Conservation (phyloP, 805 yeast genomes). For the Vanderwaltozyma tropicalis region DNA sequence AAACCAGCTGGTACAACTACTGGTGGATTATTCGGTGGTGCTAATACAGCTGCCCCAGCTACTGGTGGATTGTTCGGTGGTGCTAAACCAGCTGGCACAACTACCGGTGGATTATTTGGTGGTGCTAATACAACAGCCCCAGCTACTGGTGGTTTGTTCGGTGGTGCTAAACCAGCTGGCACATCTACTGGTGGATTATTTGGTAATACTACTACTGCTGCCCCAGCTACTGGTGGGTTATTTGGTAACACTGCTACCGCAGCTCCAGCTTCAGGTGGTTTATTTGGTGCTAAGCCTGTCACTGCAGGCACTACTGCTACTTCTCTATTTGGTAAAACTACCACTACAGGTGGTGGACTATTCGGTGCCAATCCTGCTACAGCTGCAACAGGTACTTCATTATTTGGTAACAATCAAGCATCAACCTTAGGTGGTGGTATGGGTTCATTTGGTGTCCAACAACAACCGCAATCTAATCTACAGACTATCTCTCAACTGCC, state of each 20-base stretch:
- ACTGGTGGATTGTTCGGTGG: conserved; percentile 19
- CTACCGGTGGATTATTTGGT: conserved; percentile 6
- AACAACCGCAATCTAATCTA: conserved; percentile 30
- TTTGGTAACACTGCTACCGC: conserved; percentile 6
- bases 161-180: conserved; percentile 9
- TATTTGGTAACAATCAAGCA: conserved; percentile 16
- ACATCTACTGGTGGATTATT: conserved; percentile 14
- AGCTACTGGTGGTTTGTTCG: conserved; percentile 18
- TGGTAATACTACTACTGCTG: conserved; percentile 2
- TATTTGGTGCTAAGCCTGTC: conserved; percentile 13
- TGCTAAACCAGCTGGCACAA: conserved; percentile 15
- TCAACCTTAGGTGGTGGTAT: conserved; percentile 6
- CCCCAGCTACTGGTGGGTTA: conserved; percentile 33
- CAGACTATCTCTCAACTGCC: conserved; percentile 36
- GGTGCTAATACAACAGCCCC: conserved; percentile 4
- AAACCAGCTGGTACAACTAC: conserved; percentile 16
- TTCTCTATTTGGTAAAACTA: conserved; percentile 28
- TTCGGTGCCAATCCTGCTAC: conserved; percentile 27
- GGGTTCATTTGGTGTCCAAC: conserved; percentile 20
- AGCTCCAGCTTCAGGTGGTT: conserved; percentile 3
- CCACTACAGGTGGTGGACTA: conserved; percentile 22
- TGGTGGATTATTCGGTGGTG: conserved; percentile 16
- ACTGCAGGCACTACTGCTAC: conserved; percentile 16
- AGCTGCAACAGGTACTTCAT: conserved; percentile 18
- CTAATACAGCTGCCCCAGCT: conserved; percentile 8